phyloP scores from a whole-genome alignment of 345 rosid species.

The Geranium rotundifolium region DNA sequence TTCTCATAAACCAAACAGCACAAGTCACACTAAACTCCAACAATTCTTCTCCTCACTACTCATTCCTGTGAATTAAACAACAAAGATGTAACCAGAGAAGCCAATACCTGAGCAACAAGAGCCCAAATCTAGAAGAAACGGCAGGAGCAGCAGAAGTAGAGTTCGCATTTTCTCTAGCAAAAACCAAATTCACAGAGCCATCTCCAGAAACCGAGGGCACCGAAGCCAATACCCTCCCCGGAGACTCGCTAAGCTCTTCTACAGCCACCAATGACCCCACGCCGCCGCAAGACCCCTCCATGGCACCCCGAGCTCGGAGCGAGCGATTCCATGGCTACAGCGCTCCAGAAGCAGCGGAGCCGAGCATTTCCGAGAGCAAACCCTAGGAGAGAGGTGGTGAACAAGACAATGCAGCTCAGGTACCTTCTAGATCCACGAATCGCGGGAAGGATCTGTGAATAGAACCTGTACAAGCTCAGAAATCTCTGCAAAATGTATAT shows the following conservation, averaged over 20 bases:
- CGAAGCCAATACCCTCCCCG: conserved; percentile 13
- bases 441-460: conserved; percentile 33
- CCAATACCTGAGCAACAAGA: conserved; percentile 39
- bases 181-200: conserved; percentile 27
- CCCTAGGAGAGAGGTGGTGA: conserved; percentile 35
- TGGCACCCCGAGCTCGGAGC: conserved; percentile 18
- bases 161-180: conserved; percentile 36
- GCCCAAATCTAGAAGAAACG: conserved; percentile 32
- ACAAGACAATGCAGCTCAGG: conserved; percentile 17
- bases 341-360: neutral
- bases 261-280: conserved; percentile 13
- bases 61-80: no score
- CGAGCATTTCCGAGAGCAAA: conserved; percentile 14
- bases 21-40: neutral
- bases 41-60: neutral
- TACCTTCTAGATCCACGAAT: conserved; percentile 52
- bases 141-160: conserved; percentile 19
- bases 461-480: neutral
- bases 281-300: conserved; percentile 16
- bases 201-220: conserved; percentile 25
- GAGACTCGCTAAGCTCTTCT: conserved; percentile 13
- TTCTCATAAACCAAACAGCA: neutral
- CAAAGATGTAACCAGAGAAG: neutral
- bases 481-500: neutral
- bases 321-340: conserved; percentile 8